Evolutionary conservation across 495 filamentous ascomycete genomes (phyloP).

Genomic region (Aspergillus sparsus): DNA sequence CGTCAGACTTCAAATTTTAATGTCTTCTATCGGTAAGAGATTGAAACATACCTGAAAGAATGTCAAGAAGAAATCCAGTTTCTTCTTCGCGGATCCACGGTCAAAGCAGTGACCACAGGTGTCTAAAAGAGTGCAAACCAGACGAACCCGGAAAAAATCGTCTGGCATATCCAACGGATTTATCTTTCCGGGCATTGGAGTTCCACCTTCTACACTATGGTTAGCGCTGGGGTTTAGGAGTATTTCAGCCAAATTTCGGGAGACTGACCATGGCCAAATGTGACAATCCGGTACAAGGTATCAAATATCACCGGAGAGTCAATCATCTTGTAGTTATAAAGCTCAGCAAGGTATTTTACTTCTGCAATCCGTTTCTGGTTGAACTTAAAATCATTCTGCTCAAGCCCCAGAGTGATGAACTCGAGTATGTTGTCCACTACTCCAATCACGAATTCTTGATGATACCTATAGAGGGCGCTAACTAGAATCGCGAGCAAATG

Average conservation of each 20-base stretch:
- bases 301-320: slow-evolving; percentile 97
- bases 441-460: slow-evolving; percentile 82
- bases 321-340: slow-evolving; percentile 98
- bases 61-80: slow-evolving; percentile 95
- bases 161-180: slow-evolving; percentile 83
- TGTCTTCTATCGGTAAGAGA: neutral
- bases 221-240: slow-evolving; percentile 8
- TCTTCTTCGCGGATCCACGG: slow-evolving; percentile 89
- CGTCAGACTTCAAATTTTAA: neutral
- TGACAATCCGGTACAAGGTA: slow-evolving; percentile 88
- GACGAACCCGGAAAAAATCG: slow-evolving; percentile 91
- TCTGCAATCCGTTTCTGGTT: slow-evolving; percentile 95
- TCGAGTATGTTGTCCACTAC: slow-evolving; percentile 91
- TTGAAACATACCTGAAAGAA: slow-evolving; percentile 71
- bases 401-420: slow-evolving; percentile 82
- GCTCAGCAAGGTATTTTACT: slow-evolving; percentile 93
- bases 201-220: slow-evolving; percentile 60
- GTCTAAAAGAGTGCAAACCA: slow-evolving; percentile 87
- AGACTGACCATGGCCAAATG: slow-evolving; percentile 76
- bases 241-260: neutral
- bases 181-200: slow-evolving; percentile 72
- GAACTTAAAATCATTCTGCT: slow-evolving; percentile 96
- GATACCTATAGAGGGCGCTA: slow-evolving; percentile 83
- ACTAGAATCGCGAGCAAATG: slow-evolving; percentile 92
- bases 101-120: slow-evolving; percentile 97